These are phyloP conservation scores for Exutisphaerella laricina DNA, from an alignment of 2,329 filamentous ascomycete genomes.

Conservation along the genomic window DNA sequence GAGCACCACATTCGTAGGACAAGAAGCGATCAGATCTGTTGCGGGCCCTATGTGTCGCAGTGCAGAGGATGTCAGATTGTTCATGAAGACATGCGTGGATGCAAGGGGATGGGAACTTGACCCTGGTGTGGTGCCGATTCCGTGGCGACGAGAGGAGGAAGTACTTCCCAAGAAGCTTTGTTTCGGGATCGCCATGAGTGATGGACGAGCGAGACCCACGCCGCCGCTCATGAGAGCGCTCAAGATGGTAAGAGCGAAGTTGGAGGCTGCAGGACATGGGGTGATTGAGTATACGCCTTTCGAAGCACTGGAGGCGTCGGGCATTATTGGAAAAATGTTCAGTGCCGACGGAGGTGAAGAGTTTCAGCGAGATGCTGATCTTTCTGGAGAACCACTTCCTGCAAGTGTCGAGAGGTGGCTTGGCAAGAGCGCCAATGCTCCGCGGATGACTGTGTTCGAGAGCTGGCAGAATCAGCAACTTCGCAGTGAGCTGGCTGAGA, in stretches of 20 bases:
- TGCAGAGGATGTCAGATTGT: constrained; percentile 10
- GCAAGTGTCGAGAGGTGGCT: constrained; percentile 9
- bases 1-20: constrained; percentile 40
- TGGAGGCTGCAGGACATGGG: constrained; percentile 12
- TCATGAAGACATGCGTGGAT: constrained; percentile 9
- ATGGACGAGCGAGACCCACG: constrained; percentile 7
- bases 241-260: constrained; percentile 8
- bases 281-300: constrained; percentile 13
- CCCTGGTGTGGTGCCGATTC: constrained; percentile 10
- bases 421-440: constrained; percentile 9
- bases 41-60: constrained; percentile 13
- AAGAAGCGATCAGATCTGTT: constrained; percentile 29
- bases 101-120: constrained; percentile 12
- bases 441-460: constrained; percentile 11
- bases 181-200: constrained; percentile 11
- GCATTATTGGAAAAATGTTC: constrained; percentile 13
- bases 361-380: constrained; percentile 13
- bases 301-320: constrained; percentile 11
- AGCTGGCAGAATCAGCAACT: constrained; percentile 16
- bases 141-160: constrained; percentile 10
- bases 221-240: constrained; percentile 11
- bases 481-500: constrained; percentile 8
- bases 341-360: constrained; percentile 16
- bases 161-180: constrained; percentile 10
- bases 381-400: constrained; percentile 12